Evolutionary conservation across 352 stramenopile genomes (phyloP).

Genomic region (Plasmopara viticola): DNA sequence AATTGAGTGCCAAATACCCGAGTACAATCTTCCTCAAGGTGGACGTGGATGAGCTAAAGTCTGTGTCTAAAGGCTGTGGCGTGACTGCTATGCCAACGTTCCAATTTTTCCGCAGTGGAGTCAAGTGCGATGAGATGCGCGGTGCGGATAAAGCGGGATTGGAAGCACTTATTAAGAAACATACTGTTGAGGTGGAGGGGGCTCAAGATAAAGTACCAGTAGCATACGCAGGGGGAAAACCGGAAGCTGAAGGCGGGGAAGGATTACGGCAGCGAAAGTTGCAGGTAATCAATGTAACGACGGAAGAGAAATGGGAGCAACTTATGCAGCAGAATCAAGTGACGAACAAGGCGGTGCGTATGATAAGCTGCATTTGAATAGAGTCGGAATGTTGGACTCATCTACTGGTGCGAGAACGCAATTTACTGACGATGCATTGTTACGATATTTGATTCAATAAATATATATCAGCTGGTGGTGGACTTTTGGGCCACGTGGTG

Average conservation of each 20-base stretch:
- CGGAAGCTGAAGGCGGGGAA: slow-evolving; percentile 6
- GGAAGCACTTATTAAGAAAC: slow-evolving; percentile 57
- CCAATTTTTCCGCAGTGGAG: slow-evolving; percentile 89
- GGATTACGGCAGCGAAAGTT: slow-evolving; percentile 60
- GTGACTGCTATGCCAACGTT: slow-evolving; percentile 95
- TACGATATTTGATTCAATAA: no score
- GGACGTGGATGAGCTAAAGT: slow-evolving; percentile 81
- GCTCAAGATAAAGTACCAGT: slow-evolving; percentile 52
- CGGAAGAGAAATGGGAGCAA: slow-evolving; percentile 47
- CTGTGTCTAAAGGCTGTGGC: slow-evolving; percentile 38
- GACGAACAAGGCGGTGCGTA: slow-evolving; percentile 38
- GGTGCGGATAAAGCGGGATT: slow-evolving; percentile 72
- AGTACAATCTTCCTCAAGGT: slow-evolving; percentile 86
- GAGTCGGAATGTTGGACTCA: no score
- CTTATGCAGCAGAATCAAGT: slow-evolving; percentile 43
- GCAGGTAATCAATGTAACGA: slow-evolving; percentile 37
- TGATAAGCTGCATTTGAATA: neutral
- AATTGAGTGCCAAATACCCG: slow-evolving; percentile 79
- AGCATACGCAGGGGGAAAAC: slow-evolving; percentile 9
- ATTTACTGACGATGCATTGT: no score
- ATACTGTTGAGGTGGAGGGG: slow-evolving; percentile 75
- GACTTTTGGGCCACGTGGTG: slow-evolving; percentile 85
- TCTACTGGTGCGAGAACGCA: no score
- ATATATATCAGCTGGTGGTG: slow-evolving; percentile 52
- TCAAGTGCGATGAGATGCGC: slow-evolving; percentile 84